Evolutionary conservation across 805 yeast genomes (phyloP), one percentile per base, ranked within the genome.

Genomic region (Lachancea kluyveri): DNA sequence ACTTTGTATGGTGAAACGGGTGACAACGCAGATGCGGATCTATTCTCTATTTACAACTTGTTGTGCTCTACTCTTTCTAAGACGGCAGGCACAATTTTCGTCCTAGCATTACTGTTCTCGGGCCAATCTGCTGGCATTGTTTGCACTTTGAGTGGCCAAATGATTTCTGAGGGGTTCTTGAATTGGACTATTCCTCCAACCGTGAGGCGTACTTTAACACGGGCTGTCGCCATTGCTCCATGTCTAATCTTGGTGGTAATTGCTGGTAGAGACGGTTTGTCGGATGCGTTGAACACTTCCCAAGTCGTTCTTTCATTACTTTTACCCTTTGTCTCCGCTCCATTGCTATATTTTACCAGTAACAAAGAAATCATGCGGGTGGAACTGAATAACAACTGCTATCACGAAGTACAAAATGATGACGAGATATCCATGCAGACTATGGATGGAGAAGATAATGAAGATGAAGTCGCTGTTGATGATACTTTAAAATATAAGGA

Each of bases 101-200:
- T 87, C 50, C 60, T 86, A 33, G 96, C 96, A 1, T 67, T 88
- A 45, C 61, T 88, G 26, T 79, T 84, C 38, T 79, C 90, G 23
- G 96, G 96, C 8, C 87, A 87, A 50, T 77, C 88, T 54, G 95
- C 96, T 2, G 96, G 96, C 21, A 83, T 90, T 19, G 95, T 87
- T n/a, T 86, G 94, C 54, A 87, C 96, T 0, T 65, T 87, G 40
- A 87, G 95, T 6, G 95, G 95, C 11, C 96, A 87, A 56, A 85
- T 86, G 85, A 92, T 87, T 8, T 78, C 85, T 52, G 96, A 87
- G 57, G 96, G 96, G 2, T 88, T 86, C 48, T 65, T 84, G 25
- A 70, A 72, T 42, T 83, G 95, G 84, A 65, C 80, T 6, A 67
- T 87, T 31, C 74, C 86, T 10, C 95, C 96, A 4, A 84, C 84